These are phyloP conservation scores for Cladophialophora yegresii DNA, from an alignment of 2,329 filamentous ascomycete genomes.

Conservation along the genomic window DNA sequence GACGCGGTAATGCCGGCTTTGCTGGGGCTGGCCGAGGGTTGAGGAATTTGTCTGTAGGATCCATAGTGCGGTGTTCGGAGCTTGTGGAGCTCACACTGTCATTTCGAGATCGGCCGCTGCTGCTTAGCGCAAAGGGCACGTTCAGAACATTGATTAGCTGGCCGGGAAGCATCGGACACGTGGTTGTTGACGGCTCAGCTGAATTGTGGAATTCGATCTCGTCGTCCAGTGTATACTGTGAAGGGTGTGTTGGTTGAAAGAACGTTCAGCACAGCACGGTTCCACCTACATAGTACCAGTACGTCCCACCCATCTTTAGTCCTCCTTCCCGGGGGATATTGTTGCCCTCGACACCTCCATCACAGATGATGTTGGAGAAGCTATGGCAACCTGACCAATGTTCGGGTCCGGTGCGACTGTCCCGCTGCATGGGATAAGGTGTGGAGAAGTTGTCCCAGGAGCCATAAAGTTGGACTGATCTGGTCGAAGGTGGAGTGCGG, in stretches of 20 bases:
- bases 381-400: slow-evolving; percentile 87
- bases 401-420: slow-evolving; percentile 69
- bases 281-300: slow-evolving; percentile 86
- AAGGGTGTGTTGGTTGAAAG: slow-evolving; percentile 33
- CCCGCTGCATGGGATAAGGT: slow-evolving; percentile 77
- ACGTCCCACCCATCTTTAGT: slow-evolving; percentile 87
- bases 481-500: slow-evolving; percentile 44
- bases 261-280: slow-evolving; percentile 10
- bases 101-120: slow-evolving; percentile 57
- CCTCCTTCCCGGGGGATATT: slow-evolving; percentile 67
- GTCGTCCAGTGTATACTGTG: slow-evolving; percentile 79
- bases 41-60: slow-evolving; percentile 74
- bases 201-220: slow-evolving; percentile 75
- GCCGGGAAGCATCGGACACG: slow-evolving; percentile 83
- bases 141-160: slow-evolving; percentile 83
- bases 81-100: slow-evolving; percentile 64
- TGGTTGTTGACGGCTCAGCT: slow-evolving; percentile 69
- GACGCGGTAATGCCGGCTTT: slow-evolving; percentile 47
- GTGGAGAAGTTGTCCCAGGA: slow-evolving; percentile 94
- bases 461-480: slow-evolving; percentile 76
- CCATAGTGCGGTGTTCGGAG: slow-evolving; percentile 70
- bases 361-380: slow-evolving; percentile 82
- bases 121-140: slow-evolving; percentile 68
- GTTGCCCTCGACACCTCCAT: slow-evolving; percentile 64
- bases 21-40: slow-evolving; percentile 64